These are phyloP conservation scores for Mycena rebaudengoi DNA, from an alignment of 768 basidiomycete genomes.

Conservation along the genomic window DNA sequence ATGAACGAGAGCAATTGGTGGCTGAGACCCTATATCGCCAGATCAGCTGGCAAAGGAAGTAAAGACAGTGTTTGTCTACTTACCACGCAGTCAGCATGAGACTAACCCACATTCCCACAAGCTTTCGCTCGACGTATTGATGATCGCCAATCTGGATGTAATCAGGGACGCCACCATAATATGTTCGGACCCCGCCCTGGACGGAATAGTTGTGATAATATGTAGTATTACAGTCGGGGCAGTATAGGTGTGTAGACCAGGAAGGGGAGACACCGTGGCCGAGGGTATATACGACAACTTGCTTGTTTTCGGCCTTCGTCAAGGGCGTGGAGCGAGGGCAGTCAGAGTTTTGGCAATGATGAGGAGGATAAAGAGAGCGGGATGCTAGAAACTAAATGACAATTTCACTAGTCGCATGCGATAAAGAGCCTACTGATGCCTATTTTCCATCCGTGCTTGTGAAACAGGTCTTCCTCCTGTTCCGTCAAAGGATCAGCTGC, in stretches of 20 bases:
- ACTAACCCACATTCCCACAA: slow-evolving; percentile 2
- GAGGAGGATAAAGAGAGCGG: background rate
- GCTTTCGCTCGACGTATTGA: slow-evolving; percentile 32
- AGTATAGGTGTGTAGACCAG: slow-evolving; percentile 30
- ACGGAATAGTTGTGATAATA: slow-evolving; percentile 33
- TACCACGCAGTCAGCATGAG: background rate
- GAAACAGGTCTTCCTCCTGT: slow-evolving; percentile 2
- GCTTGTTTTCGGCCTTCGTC: slow-evolving; percentile 27
- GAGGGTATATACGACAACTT: slow-evolving; percentile 25
- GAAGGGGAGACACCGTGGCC: slow-evolving; percentile 31
- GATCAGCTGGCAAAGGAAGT: background rate
- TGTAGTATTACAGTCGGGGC: slow-evolving; percentile 28
- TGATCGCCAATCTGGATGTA: slow-evolving; percentile 37
- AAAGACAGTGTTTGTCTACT: too few species aligned
- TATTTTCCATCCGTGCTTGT: background rate
- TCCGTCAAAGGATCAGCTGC: background rate
- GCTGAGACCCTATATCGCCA: slow-evolving; percentile 26
- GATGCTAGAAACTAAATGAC: background rate
- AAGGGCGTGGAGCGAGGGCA: slow-evolving; percentile 7
- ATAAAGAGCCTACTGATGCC: background rate
- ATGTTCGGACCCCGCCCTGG: slow-evolving; percentile 21
- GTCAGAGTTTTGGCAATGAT: background rate
- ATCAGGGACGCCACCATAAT: slow-evolving; percentile 29
- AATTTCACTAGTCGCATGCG: too few species aligned
- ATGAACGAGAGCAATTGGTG: slow-evolving; percentile 24